Evolutionary conservation across 2,329 filamentous ascomycete species (phyloP).

Genomic region (Microdochium bolleyi): DNA sequence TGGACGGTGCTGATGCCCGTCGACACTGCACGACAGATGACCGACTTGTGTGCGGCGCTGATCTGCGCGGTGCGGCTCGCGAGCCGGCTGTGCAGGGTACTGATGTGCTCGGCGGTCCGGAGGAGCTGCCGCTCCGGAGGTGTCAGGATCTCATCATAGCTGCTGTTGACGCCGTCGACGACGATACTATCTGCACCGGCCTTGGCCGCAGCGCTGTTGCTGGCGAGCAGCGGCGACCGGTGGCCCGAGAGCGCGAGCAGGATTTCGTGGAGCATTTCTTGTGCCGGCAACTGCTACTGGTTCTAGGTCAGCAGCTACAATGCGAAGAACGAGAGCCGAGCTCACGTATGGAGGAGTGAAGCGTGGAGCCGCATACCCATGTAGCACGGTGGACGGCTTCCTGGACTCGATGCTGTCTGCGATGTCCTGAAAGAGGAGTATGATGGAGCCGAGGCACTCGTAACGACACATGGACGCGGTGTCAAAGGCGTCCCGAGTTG

Average conservation of each 20-base stretch:
- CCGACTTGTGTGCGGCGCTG: conserved; percentile 63
- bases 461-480: conserved; percentile 41
- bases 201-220: conserved; percentile 20
- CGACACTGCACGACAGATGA: conserved; percentile 81
- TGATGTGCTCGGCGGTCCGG: conserved; percentile 66
- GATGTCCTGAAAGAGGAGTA: conserved; percentile 38
- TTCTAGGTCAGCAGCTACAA: too few species aligned
- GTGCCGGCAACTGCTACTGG: conserved; percentile 4
- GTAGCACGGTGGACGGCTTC: conserved; percentile 17
- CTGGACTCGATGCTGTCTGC: conserved; percentile 27
- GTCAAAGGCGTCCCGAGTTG: not conserved
- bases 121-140: conserved; percentile 80
- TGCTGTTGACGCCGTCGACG: conserved; percentile 27
- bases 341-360: too few species aligned
- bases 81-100: conserved; percentile 67
- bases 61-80: conserved; percentile 60
- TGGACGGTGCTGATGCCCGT: conserved; percentile 69
- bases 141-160: conserved; percentile 47
- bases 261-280: conserved; percentile 91
- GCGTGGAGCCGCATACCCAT: conserved; percentile 10
- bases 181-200: not conserved
- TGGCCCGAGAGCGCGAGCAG: conserved; percentile 93
- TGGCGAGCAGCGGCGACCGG: conserved; percentile 72
- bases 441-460: conserved; percentile 41
- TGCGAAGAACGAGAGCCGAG: too few species aligned